These are phyloP conservation scores for Rhizophora apiculata DNA, from an alignment of 345 rosid species.

Conservation along the genomic window DNA sequence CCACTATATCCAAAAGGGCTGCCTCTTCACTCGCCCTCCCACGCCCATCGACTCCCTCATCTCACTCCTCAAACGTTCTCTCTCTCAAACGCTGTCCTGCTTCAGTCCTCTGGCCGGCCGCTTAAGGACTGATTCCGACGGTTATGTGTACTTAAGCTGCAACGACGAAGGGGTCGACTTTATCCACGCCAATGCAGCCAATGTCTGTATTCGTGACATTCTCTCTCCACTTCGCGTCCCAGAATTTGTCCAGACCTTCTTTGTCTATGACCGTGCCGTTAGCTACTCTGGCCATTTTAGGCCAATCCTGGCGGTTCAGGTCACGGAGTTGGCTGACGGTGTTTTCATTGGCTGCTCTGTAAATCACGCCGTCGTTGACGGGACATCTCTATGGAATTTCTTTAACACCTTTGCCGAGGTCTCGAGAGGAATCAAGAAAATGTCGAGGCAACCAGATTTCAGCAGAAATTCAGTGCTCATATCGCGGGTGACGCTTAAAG, in stretches of 20 bases:
- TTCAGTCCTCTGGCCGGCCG: constrained; percentile 97
- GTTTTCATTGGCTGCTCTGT: constrained; percentile 69
- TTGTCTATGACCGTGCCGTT: constrained; percentile 55
- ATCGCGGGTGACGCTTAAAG: constrained; percentile 57
- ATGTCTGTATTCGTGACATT: constrained; percentile 38
- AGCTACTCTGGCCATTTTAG: constrained; percentile 71
- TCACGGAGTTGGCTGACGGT: constrained; percentile 72
- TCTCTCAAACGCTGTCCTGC: constrained; percentile 46
- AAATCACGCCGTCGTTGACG: constrained; percentile 81
- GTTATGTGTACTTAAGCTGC: constrained; percentile 55
- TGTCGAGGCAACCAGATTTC: constrained; percentile 55
- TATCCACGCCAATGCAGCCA: constrained; percentile 45
- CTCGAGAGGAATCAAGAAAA: constrained; percentile 42
- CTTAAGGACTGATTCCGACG: constrained; percentile 44
- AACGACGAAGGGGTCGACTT: constrained; percentile 75
- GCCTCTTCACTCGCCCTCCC: constrained; percentile 56
- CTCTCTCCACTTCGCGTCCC: constrained; percentile 58
- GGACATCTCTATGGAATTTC: constrained; percentile 95
- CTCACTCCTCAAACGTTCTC: constrained; percentile 44
- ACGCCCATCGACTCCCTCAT: constrained; percentile 27
- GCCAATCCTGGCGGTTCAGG: constrained; percentile 82
- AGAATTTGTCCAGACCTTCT: constrained; percentile 47
- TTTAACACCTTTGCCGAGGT: constrained; percentile 79
- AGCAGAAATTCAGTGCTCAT: constrained; percentile 56
- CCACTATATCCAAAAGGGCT: constrained; percentile 89